These are phyloP conservation scores for Myriosclerotinia duriaeana DNA, from an alignment of 2,329 filamentous ascomycete species.

Conservation along the genomic window DNA sequence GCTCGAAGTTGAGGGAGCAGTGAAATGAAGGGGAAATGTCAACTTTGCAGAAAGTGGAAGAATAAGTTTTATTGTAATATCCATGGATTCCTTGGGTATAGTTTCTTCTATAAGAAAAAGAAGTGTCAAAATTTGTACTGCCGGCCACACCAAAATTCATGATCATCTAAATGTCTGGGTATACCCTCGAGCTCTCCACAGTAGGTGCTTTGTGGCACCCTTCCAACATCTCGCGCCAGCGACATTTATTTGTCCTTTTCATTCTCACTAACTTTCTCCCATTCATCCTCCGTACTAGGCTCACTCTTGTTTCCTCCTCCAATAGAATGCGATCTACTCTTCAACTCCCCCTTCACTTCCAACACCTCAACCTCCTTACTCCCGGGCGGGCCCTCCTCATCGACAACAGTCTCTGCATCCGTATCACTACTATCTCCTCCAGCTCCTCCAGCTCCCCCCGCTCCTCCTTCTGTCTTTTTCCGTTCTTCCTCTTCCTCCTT, in stretches of 20 bases:
- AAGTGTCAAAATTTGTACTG: conserved; percentile 20
- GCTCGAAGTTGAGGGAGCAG: background rate
- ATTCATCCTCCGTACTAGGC: conserved; percentile 90
- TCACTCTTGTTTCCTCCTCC: conserved; percentile 52
- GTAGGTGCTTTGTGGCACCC: background rate
- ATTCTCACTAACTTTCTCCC: conserved; percentile 87
- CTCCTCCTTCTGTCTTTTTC: conserved; percentile 35
- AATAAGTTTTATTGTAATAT: conserved; percentile 5
- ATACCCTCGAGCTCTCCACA: conserved; percentile 9
- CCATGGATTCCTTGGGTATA: conserved; percentile 20
- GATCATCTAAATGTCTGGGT: conserved; percentile 21
- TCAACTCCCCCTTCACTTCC: conserved; percentile 35
- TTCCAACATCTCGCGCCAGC: background rate
- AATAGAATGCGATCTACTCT: conserved; percentile 32
- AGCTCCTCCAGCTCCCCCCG: conserved; percentile 30
- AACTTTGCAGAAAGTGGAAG: background rate
- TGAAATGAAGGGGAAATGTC: background rate
- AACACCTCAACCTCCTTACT: conserved; percentile 38
- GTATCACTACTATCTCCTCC: conserved; percentile 43
- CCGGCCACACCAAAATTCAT: conserved; percentile 18
- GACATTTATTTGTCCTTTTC: conserved; percentile 54
- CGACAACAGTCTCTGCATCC: conserved; percentile 55
- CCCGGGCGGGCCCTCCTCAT: conserved; percentile 35
- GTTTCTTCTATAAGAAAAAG: conserved; percentile 1
- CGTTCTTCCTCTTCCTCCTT: conserved; percentile 41